These are phyloP conservation scores for Stemphylium lycopersici DNA, from an alignment of 2,329 filamentous ascomycete species.

Conservation along the genomic window DNA sequence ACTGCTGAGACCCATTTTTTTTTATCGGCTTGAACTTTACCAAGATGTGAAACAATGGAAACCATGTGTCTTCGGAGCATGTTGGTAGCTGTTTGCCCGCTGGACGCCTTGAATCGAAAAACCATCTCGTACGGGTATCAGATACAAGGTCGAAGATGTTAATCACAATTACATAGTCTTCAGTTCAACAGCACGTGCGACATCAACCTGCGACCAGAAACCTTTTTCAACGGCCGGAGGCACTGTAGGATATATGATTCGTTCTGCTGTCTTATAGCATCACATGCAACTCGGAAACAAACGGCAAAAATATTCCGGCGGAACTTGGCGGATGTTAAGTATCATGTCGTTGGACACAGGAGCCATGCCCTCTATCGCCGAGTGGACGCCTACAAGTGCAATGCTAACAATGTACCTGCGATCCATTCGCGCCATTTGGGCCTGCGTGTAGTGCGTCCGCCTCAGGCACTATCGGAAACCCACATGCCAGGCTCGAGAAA, in stretches of 20 bases:
- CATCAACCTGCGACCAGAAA: not conserved
- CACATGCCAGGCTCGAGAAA: not conserved
- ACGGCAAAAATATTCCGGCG: too few species aligned
- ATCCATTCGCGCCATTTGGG: not conserved
- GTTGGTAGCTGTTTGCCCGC: not conserved
- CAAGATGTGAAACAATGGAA: constrained; percentile 1
- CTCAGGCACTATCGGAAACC: constrained; percentile 1
- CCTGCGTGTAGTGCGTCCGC: not conserved
- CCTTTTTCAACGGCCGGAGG: not conserved
- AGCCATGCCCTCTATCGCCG: not conserved
- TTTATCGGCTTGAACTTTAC: not conserved
- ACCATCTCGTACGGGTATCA: constrained; percentile 1
- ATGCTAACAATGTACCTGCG: constrained; percentile 1
- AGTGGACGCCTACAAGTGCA: not conserved
- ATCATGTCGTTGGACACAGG: not conserved
- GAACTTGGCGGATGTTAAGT: not conserved
- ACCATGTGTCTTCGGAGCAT: not conserved
- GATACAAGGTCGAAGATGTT: not conserved
- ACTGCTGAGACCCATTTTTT: not conserved
- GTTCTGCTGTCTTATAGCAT: too few species aligned
- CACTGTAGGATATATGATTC: not conserved
- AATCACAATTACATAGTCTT: not conserved
- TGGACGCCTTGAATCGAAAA: not conserved
- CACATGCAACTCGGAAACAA: too few species aligned
- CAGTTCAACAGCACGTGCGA: not conserved